Evolutionary conservation across 2,329 filamentous ascomycete species (phyloP), one percentile per base, ranked within the genome.

Genomic region (Scolecobasidium constrictum): DNA sequence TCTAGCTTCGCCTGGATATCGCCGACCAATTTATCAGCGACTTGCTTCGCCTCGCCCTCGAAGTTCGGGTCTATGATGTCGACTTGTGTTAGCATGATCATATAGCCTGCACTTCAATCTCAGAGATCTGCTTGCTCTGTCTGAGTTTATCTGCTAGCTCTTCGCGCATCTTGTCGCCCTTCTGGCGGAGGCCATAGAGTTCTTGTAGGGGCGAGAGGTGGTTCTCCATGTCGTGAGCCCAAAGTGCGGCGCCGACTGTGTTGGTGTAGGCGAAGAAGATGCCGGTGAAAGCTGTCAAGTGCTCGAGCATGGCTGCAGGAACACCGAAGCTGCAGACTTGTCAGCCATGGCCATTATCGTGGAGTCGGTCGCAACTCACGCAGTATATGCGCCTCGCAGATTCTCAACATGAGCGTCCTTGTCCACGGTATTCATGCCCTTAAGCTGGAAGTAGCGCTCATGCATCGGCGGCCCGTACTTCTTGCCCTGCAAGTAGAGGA

Each of bases 251-350:
- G 5, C 85, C 86, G 47, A 90, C 85, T 4, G 83, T 81, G 58
- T 93, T 93, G n/a, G 85, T 92, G 57, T 88, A 93, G 0, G 81
- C 73, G 53, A 93, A 90, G 42, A 86, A 68, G 37, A 92, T 80
- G 4, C 82, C 86, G 6, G 72, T 77, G 48, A 93, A 66, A 0
- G 86, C 86, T 2, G 93, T 63, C 70, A 92, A 80, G 69, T 94
- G 81, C 57, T 93, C 86, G 4, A 94, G 68, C 1, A 87, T 60
- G 33, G 81, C 83, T 5, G 85, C 80, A 5, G 83, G 73, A 47
- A 92, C 83, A 1, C 86, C 90, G 49, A 71, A 65, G 15, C 58
- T 60, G 36, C 47, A 39, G 43, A n/a, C n/a, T n/a, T n/a, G 35
- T 31, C 7, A 12, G 17, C 18, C 5, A 35, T 13, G 18, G 38